phyloP scores from a whole-genome alignment of 2,329 filamentous ascomycete species.

The Coniochaeta prunicola region DNA sequence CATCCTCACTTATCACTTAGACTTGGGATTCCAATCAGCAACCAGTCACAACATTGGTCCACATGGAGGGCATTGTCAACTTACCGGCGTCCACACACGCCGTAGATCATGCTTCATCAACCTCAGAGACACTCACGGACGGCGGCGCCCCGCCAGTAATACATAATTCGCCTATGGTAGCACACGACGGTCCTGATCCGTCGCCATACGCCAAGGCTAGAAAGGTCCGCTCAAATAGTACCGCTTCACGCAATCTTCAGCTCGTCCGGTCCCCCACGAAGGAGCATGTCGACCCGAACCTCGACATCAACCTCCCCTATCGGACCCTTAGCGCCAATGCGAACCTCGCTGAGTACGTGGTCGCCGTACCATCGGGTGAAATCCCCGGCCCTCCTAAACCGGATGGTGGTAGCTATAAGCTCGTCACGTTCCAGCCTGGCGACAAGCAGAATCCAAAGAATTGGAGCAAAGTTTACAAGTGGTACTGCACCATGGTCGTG shows the following conservation, averaged over 20 bases:
- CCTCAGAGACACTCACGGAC: not conserved
- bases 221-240: not conserved
- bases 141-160: not conserved
- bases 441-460: constrained; percentile 81
- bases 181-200: not conserved
- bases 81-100: not conserved
- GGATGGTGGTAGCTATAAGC: constrained; percentile 31
- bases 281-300: constrained; percentile 11
- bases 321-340: constrained; percentile 44
- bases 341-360: constrained; percentile 50
- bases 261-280: not conserved
- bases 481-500: constrained; percentile 82
- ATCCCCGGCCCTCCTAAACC: constrained; percentile 29
- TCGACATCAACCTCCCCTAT: constrained; percentile 44
- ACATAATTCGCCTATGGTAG: not conserved
- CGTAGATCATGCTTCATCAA: not conserved
- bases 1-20: too few relatives aligned
- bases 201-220: not conserved
- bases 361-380: constrained; percentile 47
- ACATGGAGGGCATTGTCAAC: not conserved
- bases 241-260: not conserved
- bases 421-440: constrained; percentile 58
- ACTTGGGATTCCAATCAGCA: too few relatives aligned
- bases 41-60: not conserved
- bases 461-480: constrained; percentile 71